A percentile compares a stretch with the other conserved stretches of the same genome.
These are phyloP conservation scores for Aaosphaeria arxii DNA, from an alignment of 2,329 filamentous ascomycete species.

Conservation along the genomic window DNA sequence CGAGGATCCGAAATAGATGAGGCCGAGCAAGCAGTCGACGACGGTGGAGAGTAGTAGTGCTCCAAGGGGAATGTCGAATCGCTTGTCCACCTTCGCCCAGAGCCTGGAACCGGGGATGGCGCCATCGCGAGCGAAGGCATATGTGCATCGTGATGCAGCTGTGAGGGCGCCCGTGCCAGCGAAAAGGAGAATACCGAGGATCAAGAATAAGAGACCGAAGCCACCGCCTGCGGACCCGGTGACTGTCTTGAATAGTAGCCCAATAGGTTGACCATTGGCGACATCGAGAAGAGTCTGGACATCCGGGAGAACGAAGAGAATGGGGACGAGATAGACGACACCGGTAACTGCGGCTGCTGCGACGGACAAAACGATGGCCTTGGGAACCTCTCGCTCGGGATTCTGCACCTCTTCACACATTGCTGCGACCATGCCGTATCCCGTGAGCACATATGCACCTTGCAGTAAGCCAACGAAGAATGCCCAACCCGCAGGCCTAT, in stretches of 20 bases:
- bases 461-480: constrained; percentile 71
- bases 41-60: constrained; percentile 65
- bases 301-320: constrained; percentile 73
- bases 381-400: constrained; percentile 66
- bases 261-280: constrained; percentile 72
- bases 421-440: constrained; percentile 68
- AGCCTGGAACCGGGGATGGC: constrained; percentile 68
- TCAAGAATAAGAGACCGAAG: constrained; percentile 71
- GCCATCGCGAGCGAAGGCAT: constrained; percentile 72
- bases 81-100: constrained; percentile 64
- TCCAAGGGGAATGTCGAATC: constrained; percentile 67
- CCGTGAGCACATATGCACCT: constrained; percentile 60
- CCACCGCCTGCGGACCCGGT: constrained; percentile 71
- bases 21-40: constrained; percentile 68
- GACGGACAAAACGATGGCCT: constrained; percentile 68
- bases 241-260: constrained; percentile 70
- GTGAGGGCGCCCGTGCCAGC: constrained; percentile 73
- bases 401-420: constrained; percentile 73
- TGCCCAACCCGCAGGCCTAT: constrained; percentile 63
- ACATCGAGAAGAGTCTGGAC: constrained; percentile 62
- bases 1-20: constrained; percentile 76
- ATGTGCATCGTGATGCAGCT: constrained; percentile 70
- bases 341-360: constrained; percentile 65
- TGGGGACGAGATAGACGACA: constrained; percentile 66
- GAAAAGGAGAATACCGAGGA: constrained; percentile 74